These are phyloP conservation scores for Rutstroemia sydowiana DNA, from an alignment of 2,329 filamentous ascomycete genomes.

Conservation along the genomic window DNA sequence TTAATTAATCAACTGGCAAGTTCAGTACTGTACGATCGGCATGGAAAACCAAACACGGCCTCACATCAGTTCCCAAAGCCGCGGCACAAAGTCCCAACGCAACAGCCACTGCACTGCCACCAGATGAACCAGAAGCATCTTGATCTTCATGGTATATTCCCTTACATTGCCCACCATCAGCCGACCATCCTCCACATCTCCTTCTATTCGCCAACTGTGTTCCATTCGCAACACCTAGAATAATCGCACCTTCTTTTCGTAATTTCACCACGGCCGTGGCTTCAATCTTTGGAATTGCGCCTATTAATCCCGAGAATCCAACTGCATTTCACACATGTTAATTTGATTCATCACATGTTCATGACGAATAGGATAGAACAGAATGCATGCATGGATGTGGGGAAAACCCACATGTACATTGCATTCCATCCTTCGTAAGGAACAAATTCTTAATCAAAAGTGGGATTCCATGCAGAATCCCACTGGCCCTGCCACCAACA, in stretches of 20 bases:
- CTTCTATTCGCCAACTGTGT: conserved; percentile 50
- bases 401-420: conserved; percentile 37
- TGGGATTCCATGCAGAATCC: conserved; percentile 47
- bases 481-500: conserved; percentile 7
- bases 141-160: conserved; percentile 42
- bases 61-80: conserved; percentile 48
- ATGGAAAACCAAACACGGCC: neutral
- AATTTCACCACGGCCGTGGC: conserved; percentile 37
- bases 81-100: conserved; percentile 9
- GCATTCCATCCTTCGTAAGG: conserved; percentile 51
- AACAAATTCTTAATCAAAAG: conserved; percentile 54
- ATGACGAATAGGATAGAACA: too few species aligned
- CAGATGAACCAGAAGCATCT: conserved; percentile 7
- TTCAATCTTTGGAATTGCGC: conserved; percentile 44
- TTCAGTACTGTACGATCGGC: neutral
- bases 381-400: neutral
- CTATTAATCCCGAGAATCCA: conserved; percentile 36
- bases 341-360: too few species aligned
- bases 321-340: too few species aligned
- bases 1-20: conserved; percentile 1
- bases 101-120: conserved; percentile 9
- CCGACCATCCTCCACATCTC: conserved; percentile 50
- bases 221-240: conserved; percentile 30
- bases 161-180: conserved; percentile 52
- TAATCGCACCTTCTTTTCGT: conserved; percentile 11